A percentile compares a stretch with the other conserved stretches of the same genome.
phyloP scores from a whole-genome alignment of 1,139 yeast species.

The Zygoascus sp. region DNA sequence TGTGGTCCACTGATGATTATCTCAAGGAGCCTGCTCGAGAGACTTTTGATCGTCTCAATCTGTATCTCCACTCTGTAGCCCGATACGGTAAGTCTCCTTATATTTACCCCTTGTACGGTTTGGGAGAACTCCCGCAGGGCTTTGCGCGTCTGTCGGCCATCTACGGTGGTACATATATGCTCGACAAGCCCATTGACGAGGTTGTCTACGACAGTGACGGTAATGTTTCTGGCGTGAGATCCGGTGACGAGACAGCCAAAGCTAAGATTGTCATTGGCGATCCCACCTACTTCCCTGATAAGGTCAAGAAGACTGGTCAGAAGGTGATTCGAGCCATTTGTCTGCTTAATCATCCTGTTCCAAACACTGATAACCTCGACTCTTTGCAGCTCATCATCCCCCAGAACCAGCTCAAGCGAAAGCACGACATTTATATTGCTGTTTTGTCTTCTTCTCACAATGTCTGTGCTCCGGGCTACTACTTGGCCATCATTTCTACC shows the following conservation, averaged over 20 bases:
- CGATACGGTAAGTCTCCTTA: constrained; percentile 96
- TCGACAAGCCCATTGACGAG: constrained; percentile 93
- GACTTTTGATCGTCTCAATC: constrained; percentile 76
- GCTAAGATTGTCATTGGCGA: constrained; percentile 96
- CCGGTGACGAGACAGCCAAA: constrained; percentile 86
- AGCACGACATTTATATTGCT: constrained; percentile 92
- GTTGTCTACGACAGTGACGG: constrained; percentile 67
- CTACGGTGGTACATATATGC: constrained; percentile 98
- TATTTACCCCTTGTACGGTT: constrained; percentile 90
- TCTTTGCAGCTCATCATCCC: constrained; percentile 94
- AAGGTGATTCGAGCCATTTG: constrained; percentile 94
- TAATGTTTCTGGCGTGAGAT: constrained; percentile 77
- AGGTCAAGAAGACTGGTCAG: constrained; percentile 78
- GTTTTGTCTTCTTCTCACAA: constrained; percentile 85
- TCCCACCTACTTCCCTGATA: constrained; percentile 95
- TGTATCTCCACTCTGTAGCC: constrained; percentile 87
- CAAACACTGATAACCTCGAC: constrained; percentile 77
- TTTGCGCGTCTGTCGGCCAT: constrained; percentile 96
- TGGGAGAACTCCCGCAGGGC: constrained; percentile 98
- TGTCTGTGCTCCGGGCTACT: constrained; percentile 86
- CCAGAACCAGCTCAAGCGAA: constrained; percentile 90
- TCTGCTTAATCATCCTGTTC: constrained; percentile 82
- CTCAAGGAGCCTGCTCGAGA: constrained; percentile 87
- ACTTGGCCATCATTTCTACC: constrained; percentile 90
- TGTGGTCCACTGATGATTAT: constrained; percentile 91